These are phyloP conservation scores for Fraxinus quadrangulata DNA, from an alignment of 257 asterid species.

Conservation along the genomic window DNA sequence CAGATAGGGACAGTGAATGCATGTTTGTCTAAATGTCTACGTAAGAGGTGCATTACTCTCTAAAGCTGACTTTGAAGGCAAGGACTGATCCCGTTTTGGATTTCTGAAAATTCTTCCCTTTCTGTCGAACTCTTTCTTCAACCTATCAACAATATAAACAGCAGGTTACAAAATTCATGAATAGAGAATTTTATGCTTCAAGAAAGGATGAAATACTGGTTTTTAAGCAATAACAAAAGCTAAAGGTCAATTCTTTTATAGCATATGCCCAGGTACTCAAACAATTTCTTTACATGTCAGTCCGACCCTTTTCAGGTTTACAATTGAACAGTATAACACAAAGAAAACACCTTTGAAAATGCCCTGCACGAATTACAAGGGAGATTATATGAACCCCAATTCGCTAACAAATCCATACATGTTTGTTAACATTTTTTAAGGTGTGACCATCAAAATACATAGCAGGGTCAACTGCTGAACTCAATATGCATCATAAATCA, in stretches of 20 bases:
- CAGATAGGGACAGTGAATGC: conserved; percentile 16
- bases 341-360: not conserved
- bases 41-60: conserved; percentile 68
- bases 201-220: not conserved
- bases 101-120: conserved; percentile 71
- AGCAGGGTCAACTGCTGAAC: not conserved
- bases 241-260: not conserved
- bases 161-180: not conserved
- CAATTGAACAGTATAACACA: not conserved
- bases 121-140: conserved; percentile 87
- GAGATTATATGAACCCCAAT: not conserved
- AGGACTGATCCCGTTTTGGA: conserved; percentile 92
- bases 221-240: not conserved
- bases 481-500: not conserved
- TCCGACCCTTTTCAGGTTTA: not conserved
- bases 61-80: conserved; percentile 98
- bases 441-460: conserved; percentile 5
- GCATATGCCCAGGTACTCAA: not conserved
- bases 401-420: not conserved
- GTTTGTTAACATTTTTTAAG: not conserved
- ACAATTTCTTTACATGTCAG: not conserved
- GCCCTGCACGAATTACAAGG: not conserved
- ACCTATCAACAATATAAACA: conserved; percentile 51
- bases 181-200: conserved; percentile 2
- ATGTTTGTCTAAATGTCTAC: not conserved